phyloP scores from a whole-genome alignment of 2,329 filamentous ascomycete genomes.

The Fusarium metavorans region DNA sequence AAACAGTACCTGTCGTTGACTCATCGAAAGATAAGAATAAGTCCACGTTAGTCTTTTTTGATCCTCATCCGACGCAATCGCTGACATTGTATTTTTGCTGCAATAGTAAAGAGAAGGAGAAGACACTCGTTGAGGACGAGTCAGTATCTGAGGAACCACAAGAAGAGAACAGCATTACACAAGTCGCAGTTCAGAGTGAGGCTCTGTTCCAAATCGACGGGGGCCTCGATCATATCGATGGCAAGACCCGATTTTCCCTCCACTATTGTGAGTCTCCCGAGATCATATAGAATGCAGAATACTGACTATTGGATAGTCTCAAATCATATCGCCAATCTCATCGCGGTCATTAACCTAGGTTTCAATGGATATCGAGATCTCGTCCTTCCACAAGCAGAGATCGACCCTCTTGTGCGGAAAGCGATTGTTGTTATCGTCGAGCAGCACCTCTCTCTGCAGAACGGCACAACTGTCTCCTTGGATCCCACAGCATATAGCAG shows the following conservation, averaged over 20 bases:
- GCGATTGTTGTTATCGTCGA: conserved; percentile 36
- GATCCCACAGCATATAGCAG: conserved; percentile 27
- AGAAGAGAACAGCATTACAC: background rate
- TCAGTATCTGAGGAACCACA: background rate
- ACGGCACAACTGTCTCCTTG: conserved; percentile 4
- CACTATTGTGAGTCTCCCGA: conserved; percentile 28
- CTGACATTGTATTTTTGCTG: background rate
- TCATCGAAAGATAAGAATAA: background rate
- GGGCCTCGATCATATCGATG: conserved; percentile 35
- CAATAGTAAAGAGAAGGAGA: background rate
- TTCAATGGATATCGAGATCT: conserved; percentile 41
- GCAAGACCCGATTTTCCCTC: conserved; percentile 32
- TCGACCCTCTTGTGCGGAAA: conserved; percentile 31
- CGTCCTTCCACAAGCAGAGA: conserved; percentile 33
- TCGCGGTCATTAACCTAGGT: conserved; percentile 40
- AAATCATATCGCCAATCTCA: conserved; percentile 38
- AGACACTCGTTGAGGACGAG: background rate
- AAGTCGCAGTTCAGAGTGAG: background rate
- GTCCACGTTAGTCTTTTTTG: background rate
- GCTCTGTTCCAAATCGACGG: background rate
- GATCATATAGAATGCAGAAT: rapidly evolving
- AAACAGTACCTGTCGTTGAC: conserved; percentile 25
- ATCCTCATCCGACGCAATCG: background rate
- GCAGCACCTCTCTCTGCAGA: conserved; percentile 37
- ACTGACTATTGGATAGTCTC: conserved; percentile 25